Evolutionary conservation across 345 rosid genomes (phyloP).

Genomic region (Lepidium didymum): DNA sequence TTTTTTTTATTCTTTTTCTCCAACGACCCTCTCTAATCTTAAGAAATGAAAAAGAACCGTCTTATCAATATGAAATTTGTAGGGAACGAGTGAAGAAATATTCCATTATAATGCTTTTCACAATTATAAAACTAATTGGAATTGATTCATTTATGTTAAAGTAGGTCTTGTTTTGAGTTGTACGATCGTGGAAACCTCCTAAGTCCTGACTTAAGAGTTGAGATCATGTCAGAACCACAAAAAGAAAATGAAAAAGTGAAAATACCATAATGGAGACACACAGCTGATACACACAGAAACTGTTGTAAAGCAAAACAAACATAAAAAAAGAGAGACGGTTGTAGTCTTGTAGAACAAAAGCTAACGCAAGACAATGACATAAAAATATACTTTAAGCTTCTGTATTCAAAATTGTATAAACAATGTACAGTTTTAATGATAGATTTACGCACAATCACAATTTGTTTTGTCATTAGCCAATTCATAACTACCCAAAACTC

Average conservation of each 20-base stretch:
- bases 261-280: no score
- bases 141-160: neutral
- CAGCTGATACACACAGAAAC: no score
- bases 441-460: no score
- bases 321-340: no score
- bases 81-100: neutral
- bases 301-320: no score
- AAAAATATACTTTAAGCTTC: no score
- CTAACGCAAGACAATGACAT: no score
- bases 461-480: no score
- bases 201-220: neutral
- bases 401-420: no score
- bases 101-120: neutral
- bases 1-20: neutral
- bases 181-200: constrained; percentile 13
- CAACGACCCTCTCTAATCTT: neutral
- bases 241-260: neutral
- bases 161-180: neutral
- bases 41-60: neutral
- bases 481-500: no score
- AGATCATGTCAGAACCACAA: neutral
- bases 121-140: neutral
- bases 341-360: no score
- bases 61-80: neutral
- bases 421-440: no score